Conservation (phyloP, 208 protist species). For the Porcisia deanei region DNA sequence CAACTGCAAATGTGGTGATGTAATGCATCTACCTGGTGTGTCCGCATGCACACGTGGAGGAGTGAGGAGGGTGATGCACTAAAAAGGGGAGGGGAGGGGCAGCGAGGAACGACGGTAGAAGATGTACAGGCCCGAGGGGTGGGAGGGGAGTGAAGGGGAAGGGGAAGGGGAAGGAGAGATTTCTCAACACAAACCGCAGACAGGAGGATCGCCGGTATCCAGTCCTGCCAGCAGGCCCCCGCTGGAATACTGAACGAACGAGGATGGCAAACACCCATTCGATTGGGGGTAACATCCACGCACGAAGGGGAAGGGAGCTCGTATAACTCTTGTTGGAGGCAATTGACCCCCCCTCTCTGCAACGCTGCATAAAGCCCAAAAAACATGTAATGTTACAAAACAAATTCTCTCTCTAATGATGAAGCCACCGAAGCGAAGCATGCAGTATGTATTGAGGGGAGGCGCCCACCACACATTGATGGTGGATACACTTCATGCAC, state of each 20-base stretch:
- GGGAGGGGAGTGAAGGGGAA: not conserved
- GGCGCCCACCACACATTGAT: not conserved
- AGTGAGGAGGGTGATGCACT: not conserved
- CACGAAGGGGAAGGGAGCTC: not conserved
- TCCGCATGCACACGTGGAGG: not conserved
- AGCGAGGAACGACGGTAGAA: not conserved
- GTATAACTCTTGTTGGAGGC: not conserved
- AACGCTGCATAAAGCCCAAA: too few relatives aligned
- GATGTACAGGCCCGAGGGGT: too few relatives aligned
- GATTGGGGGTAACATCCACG: not conserved
- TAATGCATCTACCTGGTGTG: not conserved
- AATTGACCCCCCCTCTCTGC: too few relatives aligned
- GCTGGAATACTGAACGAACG: not conserved
- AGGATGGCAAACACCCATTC: not conserved
- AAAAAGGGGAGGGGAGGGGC: not conserved
- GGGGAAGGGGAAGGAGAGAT: not conserved
- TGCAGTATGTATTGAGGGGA: not conserved
- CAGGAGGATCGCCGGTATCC: not conserved
- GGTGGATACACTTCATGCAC: not conserved
- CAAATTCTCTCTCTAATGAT: too few relatives aligned
- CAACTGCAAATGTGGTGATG: slow-evolving; percentile 10
- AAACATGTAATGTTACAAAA: too few relatives aligned
- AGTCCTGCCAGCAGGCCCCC: not conserved
- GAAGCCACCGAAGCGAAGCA: too few relatives aligned
- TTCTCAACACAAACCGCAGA: not conserved